Base-by-base conservation (phyloP, 2,329 filamentous ascomycete species). In the Didymella lethalis region DNA sequence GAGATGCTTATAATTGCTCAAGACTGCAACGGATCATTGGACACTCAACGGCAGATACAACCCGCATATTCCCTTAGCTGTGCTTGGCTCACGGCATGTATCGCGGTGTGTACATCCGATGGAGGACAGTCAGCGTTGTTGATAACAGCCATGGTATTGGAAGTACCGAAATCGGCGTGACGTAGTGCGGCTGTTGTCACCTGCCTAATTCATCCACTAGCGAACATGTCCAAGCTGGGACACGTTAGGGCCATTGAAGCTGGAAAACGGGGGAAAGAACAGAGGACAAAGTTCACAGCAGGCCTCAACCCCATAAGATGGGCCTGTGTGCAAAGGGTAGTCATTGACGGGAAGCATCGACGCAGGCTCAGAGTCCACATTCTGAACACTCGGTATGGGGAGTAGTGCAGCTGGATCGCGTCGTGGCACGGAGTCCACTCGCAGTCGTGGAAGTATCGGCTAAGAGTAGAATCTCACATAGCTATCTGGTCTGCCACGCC, bases 121-220 rank as follows among this genome's bases (percentile, higher is more conserved):
- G 18, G 20, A 48, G 7, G 29, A 56, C 63, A 48, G 61, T 68
- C 54, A 65, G 41, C 11, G 25, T 25, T 29, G 47, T 65, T 64
- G 61, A 54, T 67, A 63, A 67, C 57, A 26, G 32, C 29, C 23
- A 23, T 45, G 25, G 14, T 41, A 14, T 41, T 48, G n/a, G 29
- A 49, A 40, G 25, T 34, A 54, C 64, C 67, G 66, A 65, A 55
- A 54, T 68, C 62, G 66, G 66, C 48, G 64, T 70, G 67, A 70
- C 70, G 67, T 69, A 52, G 54, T 25, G 50, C 56, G 31, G 38
- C 25, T 48, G 23, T 29, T 29, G 12, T 45, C 54, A 68, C 67
- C 64, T 71, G 52, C 67, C 66, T 62, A 25, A 62, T 59, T 20
- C 50, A 51, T 45, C 45, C 18, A 7, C 34, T 40, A 53, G 44